phyloP scores from a whole-genome alignment of 495 filamentous ascomycete species.

The Penicillium turbatum region DNA sequence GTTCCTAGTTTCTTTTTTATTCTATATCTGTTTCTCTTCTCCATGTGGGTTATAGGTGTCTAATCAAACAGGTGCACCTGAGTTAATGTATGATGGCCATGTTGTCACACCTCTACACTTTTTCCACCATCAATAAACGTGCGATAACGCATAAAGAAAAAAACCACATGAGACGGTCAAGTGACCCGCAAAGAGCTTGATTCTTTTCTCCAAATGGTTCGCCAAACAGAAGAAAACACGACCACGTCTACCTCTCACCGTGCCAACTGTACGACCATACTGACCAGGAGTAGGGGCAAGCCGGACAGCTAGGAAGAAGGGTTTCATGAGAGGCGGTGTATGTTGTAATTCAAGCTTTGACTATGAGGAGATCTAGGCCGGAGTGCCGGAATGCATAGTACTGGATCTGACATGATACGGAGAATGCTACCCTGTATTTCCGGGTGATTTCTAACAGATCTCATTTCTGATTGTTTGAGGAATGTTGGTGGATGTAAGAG shows the following conservation, averaged over 20 bases:
- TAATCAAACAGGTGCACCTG: too few relatives aligned
- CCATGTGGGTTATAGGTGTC: too few relatives aligned
- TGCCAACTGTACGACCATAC: background rate
- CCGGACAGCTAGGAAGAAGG: background rate
- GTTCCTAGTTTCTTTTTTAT: too few relatives aligned
- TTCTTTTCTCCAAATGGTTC: background rate
- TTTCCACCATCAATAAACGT: background rate
- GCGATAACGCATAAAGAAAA: background rate
- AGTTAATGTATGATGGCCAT: background rate
- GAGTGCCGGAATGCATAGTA: background rate
- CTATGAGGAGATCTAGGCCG: background rate
- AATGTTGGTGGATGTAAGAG: background rate
- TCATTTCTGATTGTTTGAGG: background rate
- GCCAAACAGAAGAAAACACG: background rate
- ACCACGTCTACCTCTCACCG: slow-evolving; percentile 7
- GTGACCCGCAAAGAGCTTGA: slow-evolving; percentile 16
- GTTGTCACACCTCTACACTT: background rate
- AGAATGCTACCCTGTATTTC: background rate
- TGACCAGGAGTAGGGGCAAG: background rate
- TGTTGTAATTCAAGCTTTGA: background rate
- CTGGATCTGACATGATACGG: background rate
- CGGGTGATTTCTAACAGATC: background rate
- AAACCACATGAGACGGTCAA: slow-evolving; percentile 18
- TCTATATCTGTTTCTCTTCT: too few relatives aligned
- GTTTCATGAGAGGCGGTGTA: slow-evolving; percentile 1